These are phyloP conservation scores for Fusarium ramigenum DNA, from an alignment of 2,329 filamentous ascomycete genomes.

Conservation along the genomic window DNA sequence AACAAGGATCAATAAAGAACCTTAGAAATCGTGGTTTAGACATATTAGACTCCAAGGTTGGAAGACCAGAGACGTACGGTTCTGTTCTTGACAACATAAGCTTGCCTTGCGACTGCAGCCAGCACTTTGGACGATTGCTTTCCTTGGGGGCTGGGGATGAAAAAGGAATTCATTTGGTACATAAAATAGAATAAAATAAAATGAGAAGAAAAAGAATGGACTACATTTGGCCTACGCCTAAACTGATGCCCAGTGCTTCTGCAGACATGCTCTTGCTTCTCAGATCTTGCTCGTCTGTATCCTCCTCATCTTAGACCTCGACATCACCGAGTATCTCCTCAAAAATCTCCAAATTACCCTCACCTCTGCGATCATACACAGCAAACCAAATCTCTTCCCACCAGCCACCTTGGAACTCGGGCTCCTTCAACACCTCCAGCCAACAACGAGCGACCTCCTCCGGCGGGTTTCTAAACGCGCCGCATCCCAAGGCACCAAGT, in stretches of 20 bases:
- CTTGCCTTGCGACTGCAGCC: not conserved
- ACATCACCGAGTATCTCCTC: conserved; percentile 52
- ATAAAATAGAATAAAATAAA: not conserved
- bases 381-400: conserved; percentile 73
- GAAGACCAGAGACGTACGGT: not conserved
- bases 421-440: conserved; percentile 66
- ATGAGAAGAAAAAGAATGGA: not conserved
- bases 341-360: conserved; percentile 63
- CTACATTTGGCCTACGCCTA: not conserved
- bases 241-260: not conserved
- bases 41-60: not conserved
- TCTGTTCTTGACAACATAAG: not conserved
- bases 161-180: not conserved
- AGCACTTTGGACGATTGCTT: not conserved
- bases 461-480: conserved; percentile 71
- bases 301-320: conserved; percentile 36
- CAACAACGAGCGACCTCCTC: conserved; percentile 71
- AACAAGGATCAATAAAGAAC: not conserved
- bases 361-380: conserved; percentile 57
- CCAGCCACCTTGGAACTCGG: conserved; percentile 71
- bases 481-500: conserved; percentile 75
- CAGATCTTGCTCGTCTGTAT: not conserved
- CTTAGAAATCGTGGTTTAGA: not conserved
- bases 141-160: not conserved
- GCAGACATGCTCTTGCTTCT: not conserved